Conservation (phyloP, 495 filamentous ascomycete genomes). For the Acidomyces sp. region DNA sequence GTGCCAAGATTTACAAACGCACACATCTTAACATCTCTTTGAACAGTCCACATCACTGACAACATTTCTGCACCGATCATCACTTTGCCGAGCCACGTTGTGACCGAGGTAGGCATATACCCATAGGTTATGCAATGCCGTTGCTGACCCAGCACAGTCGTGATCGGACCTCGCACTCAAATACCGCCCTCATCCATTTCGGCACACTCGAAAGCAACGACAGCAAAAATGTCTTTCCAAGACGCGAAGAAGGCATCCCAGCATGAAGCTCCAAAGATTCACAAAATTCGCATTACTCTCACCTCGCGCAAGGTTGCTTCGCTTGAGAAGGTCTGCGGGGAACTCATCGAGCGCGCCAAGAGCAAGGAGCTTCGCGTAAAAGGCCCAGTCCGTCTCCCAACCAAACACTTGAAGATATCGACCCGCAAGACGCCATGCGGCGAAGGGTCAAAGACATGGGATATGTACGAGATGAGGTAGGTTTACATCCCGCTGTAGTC, state of each 20-base stretch:
- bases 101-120: conserved; percentile 30
- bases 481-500: no score
- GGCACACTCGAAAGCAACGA: conserved; percentile 7
- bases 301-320: conserved; percentile 82
- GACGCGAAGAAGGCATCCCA: conserved; percentile 92
- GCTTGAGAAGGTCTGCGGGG: conserved; percentile 96
- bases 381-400: conserved; percentile 96
- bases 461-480: conserved; percentile 96
- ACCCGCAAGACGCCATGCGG: conserved; percentile 94
- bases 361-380: conserved; percentile 96
- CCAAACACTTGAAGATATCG: conserved; percentile 92
- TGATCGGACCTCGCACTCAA: conserved; percentile 36
- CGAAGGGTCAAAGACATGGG: conserved; percentile 99
- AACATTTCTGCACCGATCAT: conserved; percentile 25
- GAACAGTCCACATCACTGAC: no score
- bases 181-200: conserved; percentile 6
- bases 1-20: conserved; percentile 9
- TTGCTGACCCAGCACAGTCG: conserved; percentile 31
- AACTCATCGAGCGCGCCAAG: conserved; percentile 98
- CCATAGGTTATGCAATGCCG: not conserved
- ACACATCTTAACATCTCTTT: conserved; percentile 4
- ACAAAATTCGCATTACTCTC: conserved; percentile 97
- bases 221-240: conserved; percentile 46
- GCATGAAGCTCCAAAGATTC: conserved; percentile 72
- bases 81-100: conserved; percentile 28